Evolutionary conservation across 345 rosid genomes (phyloP), one percentile per base, ranked within the genome.

Genomic region (Odontarrhena argentea): DNA sequence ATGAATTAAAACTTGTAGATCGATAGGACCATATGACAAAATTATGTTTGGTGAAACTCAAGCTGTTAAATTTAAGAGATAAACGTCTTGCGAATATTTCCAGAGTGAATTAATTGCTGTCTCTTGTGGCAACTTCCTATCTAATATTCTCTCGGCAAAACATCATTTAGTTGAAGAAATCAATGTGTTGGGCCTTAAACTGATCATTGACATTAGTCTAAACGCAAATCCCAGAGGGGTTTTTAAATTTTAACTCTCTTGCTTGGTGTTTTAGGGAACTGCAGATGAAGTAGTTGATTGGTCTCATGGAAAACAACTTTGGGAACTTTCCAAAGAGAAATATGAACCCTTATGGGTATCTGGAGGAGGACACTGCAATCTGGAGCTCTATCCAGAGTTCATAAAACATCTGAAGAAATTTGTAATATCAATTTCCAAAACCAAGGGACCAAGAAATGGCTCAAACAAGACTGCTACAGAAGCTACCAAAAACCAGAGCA

Each of bases 281-380:
- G 79, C 88, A 32, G 97, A 93, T 80, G 97, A 90, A 76, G 97
- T 93, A 54, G 97, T 93, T 60, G 94, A 90, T 76, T 93, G 89
- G 67, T 85, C 86, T 49, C 98, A 93, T 38, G 98, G 98, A 32
- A 90, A 81, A 79, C 92, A 88, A 73, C 97, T 93, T 10, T 86
- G 85, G 82, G 91, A 90, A 71, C 94, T 87, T 46, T 86, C 94
- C 55, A 86, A 84, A 79, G 80, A 83, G 28, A 93, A 90, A 75
- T 86, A 88, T 26, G 96, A 93, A 37, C 98, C 98, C 9, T 74
- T 93, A 44, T 90, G 98, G 98, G 78, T 93, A 74, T 83, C 40
- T 50, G 96, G 98, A 34, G 97, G 97, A 11, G 97, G 96, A 40
- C 98, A 93, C 68, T 87, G 94, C 82, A 93, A 93, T 62, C 89